These are phyloP conservation scores for Hortiboletus campestris DNA, from an alignment of 768 basidiomycete genomes.

Conservation along the genomic window DNA sequence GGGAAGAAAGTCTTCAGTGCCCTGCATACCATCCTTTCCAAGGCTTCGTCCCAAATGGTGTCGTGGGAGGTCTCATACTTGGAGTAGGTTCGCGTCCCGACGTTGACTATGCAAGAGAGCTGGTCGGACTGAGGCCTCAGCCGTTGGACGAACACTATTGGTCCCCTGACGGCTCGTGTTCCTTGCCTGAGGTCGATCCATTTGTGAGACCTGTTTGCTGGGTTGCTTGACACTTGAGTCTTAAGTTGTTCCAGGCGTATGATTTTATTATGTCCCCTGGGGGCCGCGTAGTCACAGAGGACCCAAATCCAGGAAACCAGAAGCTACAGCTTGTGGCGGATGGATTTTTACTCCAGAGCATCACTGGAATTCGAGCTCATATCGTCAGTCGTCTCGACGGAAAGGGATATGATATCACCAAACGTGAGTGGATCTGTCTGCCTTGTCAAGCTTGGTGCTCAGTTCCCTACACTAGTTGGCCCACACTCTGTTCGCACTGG, in stretches of 20 bases:
- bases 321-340: slow-evolving; percentile 63
- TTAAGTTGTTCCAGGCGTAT: slow-evolving; percentile 52
- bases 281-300: slow-evolving; percentile 55
- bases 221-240: neutral
- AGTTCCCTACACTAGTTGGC: slow-evolving; percentile 54
- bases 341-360: slow-evolving; percentile 75
- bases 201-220: slow-evolving; percentile 50
- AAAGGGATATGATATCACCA: slow-evolving; percentile 82
- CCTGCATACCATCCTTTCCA: slow-evolving; percentile 57
- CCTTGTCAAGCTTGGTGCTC: neutral
- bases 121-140: slow-evolving; percentile 56
- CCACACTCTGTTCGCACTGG: slow-evolving; percentile 78
- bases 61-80: slow-evolving; percentile 49
- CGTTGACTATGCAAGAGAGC: slow-evolving; percentile 73
- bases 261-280: slow-evolving; percentile 76
- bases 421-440: slow-evolving; percentile 48
- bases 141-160: slow-evolving; percentile 55
- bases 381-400: slow-evolving; percentile 80
- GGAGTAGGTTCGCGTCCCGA: slow-evolving; percentile 76
- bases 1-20: slow-evolving; percentile 69
- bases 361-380: slow-evolving; percentile 74
- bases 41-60: slow-evolving; percentile 31
- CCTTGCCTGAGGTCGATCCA: slow-evolving; percentile 59
- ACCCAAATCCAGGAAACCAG: slow-evolving; percentile 60
- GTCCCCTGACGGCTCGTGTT: slow-evolving; percentile 75